Base-by-base conservation (phyloP, 2,329 filamentous ascomycete species). In the Cladophialophora yegresii region DNA sequence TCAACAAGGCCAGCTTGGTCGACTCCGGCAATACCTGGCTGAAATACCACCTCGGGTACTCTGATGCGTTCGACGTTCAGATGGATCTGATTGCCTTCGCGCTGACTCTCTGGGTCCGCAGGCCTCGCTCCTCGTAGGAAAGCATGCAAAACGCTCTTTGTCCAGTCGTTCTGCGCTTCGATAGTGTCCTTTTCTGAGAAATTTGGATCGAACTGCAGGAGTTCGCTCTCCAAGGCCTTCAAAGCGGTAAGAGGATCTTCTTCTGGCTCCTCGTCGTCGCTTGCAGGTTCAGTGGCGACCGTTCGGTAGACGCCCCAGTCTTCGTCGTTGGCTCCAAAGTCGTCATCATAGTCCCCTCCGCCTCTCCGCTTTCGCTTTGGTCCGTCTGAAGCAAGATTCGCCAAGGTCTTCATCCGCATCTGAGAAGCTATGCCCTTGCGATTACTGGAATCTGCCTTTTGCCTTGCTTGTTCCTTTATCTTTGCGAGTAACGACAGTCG, bases 221-320 rank as follows among this genome's bases (percentile, higher is more conserved):
- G 84, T 72, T 97, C 91, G 58, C 87, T 83, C 79, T 99, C 95
- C 12, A 97, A 85, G 1, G 80, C 82, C 74, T 90, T 90, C 53
- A 99, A 84, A 63, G 83, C 85, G 4, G 83, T 85, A 63, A 86
- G 84, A 0, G 96, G 84, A 72, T 98, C 93, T 76, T 98, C 93
- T 74, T 96, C 93, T 57, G 96, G 92, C 72, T 93, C 90, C 70
- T 97, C 93, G 67, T 95, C 91, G 73, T 89, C 91, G 70, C 83
- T 83, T 16, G 85, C 85, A 7, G 90, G 89, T 57, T 92, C 92
- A 0, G 90, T 92, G 1, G 92, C 91, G 63, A 98, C 96, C 47
- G 91, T 91, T 59, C 95, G 89, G 77, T 99, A 99, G 13, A 99
- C 92, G 63, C 92, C 92, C 95, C 95, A 99, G 76, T 99, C 95